Percentiles rank a stretch among this genome's conserved stretches.
These are phyloP conservation scores for Talaromyces islandicus DNA, from an alignment of 2,329 filamentous ascomycete genomes.

Conservation along the genomic window DNA sequence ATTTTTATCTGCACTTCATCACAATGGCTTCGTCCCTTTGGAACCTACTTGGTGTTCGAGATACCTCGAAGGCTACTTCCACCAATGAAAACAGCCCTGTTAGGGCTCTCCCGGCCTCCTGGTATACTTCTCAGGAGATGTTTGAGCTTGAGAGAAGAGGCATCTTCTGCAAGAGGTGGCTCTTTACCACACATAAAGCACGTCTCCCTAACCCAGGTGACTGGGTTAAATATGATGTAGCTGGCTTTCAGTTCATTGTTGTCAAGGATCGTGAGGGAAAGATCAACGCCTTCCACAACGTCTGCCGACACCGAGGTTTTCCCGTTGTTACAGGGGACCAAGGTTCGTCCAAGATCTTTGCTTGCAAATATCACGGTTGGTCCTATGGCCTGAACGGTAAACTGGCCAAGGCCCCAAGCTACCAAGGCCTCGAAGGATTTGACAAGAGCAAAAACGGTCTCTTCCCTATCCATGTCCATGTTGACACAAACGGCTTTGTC, in stretches of 20 bases:
- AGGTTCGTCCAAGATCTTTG: slow-evolving; percentile 47
- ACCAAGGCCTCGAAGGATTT: slow-evolving; percentile 51
- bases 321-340: slow-evolving; percentile 47
- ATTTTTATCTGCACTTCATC: not conserved
- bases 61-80: slow-evolving; percentile 13
- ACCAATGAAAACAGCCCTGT: slow-evolving; percentile 25
- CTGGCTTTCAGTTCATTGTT: slow-evolving; percentile 53
- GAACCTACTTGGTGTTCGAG: slow-evolving; percentile 36
- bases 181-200: slow-evolving; percentile 35
- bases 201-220: slow-evolving; percentile 50
- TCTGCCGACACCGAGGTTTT: slow-evolving; percentile 55
- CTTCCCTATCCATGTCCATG: slow-evolving; percentile 48
- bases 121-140: slow-evolving; percentile 38
- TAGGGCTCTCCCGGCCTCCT: slow-evolving; percentile 45
- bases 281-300: slow-evolving; percentile 56
- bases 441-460: slow-evolving; percentile 51
- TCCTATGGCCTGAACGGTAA: slow-evolving; percentile 53
- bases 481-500: slow-evolving; percentile 51
- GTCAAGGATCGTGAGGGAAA: slow-evolving; percentile 45
- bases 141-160: slow-evolving; percentile 53
- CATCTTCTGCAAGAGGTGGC: slow-evolving; percentile 52
- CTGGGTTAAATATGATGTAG: slow-evolving; percentile 51
- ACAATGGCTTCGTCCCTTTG: slow-evolving; percentile 22
- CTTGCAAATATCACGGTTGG: slow-evolving; percentile 58
- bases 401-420: slow-evolving; percentile 53